These are phyloP conservation scores for Mucor velutinosus DNA, from an alignment of 371 early-diverging fungal genomes.

Conservation along the genomic window DNA sequence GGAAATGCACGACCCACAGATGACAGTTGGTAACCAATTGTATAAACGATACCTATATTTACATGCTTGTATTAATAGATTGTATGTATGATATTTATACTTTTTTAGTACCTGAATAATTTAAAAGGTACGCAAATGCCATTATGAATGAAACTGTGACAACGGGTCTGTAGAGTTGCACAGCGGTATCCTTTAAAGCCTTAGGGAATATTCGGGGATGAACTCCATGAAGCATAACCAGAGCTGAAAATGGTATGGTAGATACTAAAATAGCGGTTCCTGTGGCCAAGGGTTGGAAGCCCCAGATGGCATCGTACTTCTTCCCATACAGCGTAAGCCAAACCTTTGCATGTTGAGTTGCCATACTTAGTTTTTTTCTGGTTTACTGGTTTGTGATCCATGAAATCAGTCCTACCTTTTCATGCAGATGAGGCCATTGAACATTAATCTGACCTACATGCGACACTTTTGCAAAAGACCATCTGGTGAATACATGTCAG, in stretches of 20 bases:
- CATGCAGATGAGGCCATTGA: slow-evolving; percentile 39
- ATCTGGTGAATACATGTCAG: slow-evolving; percentile 14
- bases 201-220: slow-evolving; percentile 18
- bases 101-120: slow-evolving; percentile 31
- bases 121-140: slow-evolving; percentile 49
- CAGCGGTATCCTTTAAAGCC: slow-evolving; percentile 27
- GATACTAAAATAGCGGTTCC: slow-evolving; percentile 43
- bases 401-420: slow-evolving; percentile 15
- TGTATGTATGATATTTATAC: neutral
- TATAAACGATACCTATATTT: slow-evolving; percentile 43
- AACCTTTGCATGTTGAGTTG: slow-evolving; percentile 12
- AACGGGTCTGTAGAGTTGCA: slow-evolving; percentile 39
- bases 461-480: slow-evolving; percentile 39
- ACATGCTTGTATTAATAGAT: neutral
- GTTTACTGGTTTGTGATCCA: neutral
- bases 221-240: slow-evolving; percentile 28
- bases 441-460: slow-evolving; percentile 30
- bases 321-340: slow-evolving; percentile 45
- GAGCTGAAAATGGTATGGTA: slow-evolving; percentile 23
- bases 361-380: neutral
- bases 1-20: slow-evolving; percentile 47
- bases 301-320: slow-evolving; percentile 45
- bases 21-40: slow-evolving; percentile 40
- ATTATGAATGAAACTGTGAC: slow-evolving; percentile 47
- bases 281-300: slow-evolving; percentile 46